phyloP scores from a whole-genome alignment of 805 yeast species.

The Metschnikowia baotianmanensis region DNA sequence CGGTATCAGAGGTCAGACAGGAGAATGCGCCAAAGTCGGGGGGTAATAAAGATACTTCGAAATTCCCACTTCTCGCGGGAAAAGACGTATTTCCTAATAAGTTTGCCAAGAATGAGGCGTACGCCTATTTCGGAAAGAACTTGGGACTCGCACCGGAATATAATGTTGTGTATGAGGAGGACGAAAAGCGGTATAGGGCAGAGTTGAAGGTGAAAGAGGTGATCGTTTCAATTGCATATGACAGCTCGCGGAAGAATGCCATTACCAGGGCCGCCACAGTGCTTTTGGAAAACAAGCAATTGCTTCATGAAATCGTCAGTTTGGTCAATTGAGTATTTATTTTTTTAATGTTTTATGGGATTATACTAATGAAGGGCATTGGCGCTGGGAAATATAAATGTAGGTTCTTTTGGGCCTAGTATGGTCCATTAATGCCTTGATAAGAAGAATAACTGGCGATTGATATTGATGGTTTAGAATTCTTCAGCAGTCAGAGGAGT shows the following conservation, averaged over 20 bases:
- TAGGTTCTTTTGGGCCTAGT: too few relatives aligned
- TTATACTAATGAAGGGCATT: too few relatives aligned
- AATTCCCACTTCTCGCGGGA: conserved; percentile 31
- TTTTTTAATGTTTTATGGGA: too few relatives aligned
- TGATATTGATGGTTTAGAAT: too few relatives aligned
- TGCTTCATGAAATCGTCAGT: conserved; percentile 16
- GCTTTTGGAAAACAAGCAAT: conserved; percentile 27
- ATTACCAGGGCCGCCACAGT: conserved; percentile 41
- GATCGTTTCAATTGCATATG: conserved; percentile 32
- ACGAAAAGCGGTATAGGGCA: conserved; percentile 23
- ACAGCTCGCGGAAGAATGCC: conserved; percentile 38
- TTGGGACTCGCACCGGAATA: conserved; percentile 38
- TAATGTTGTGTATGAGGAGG: conserved; percentile 22
- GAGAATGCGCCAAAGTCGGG: neutral
- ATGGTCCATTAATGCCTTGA: too few relatives aligned
- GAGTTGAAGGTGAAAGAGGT: conserved; percentile 31
- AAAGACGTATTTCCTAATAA: conserved; percentile 28
- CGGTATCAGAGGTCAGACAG: conserved; percentile 11
- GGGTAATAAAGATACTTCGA: neutral
- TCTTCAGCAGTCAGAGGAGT: too few relatives aligned
- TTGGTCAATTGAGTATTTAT: conserved; percentile 8
- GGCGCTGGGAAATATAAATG: too few relatives aligned
- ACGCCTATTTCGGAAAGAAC: conserved; percentile 37
- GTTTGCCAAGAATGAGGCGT: conserved; percentile 38
- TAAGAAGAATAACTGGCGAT: too few relatives aligned